These are phyloP conservation scores for Lactarius tabidus DNA, from an alignment of 768 basidiomycete species.

Conservation along the genomic window DNA sequence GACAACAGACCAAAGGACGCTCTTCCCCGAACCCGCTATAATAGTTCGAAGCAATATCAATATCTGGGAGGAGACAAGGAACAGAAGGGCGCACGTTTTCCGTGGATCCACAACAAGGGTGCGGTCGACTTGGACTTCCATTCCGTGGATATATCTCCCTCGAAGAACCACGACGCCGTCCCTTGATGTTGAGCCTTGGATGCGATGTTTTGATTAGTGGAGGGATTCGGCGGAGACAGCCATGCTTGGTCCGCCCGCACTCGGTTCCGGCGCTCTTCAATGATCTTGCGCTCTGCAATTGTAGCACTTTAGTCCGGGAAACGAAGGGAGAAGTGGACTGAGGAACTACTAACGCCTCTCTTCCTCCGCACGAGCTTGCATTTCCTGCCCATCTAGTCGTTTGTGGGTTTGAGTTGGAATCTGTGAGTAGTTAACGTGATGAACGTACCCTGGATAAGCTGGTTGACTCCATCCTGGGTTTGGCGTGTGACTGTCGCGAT, in stretches of 20 bases:
- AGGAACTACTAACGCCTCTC: background rate
- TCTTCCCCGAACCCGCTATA: background rate
- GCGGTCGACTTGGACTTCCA: background rate
- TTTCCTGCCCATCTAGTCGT: background rate
- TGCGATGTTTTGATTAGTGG: background rate
- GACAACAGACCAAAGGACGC: background rate
- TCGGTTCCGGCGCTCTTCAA: background rate
- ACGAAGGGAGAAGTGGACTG: background rate
- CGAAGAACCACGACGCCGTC: background rate
- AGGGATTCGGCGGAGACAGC: background rate
- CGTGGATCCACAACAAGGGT: conserved; percentile 2
- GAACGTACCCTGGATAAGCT: no score
- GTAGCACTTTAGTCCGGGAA: background rate
- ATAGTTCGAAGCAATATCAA: background rate
- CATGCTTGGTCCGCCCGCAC: background rate
- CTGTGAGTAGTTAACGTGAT: no score
- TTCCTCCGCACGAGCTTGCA: background rate
- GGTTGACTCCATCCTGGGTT: background rate
- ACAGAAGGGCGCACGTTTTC: background rate
- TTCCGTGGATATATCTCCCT: background rate
- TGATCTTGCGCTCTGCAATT: no score
- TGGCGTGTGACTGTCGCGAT: background rate
- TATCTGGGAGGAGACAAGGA: background rate
- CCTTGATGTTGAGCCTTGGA: background rate
- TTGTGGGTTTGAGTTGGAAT: no score